Conservation (phyloP, 2,329 filamentous ascomycete genomes). For the Fusarium sp. region DNA sequence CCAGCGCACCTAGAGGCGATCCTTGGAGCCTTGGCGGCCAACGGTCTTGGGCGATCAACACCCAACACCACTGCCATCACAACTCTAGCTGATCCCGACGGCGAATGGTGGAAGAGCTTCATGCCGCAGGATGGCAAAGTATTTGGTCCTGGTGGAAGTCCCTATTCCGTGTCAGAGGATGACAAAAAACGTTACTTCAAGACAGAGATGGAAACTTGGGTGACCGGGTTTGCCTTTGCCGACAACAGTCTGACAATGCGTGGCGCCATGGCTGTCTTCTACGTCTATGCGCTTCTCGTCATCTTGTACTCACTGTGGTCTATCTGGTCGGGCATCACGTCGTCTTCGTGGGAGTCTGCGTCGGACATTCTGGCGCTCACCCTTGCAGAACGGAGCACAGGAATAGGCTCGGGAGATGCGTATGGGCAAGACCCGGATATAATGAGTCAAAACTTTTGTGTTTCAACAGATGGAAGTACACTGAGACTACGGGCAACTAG, state of each 20-base stretch:
- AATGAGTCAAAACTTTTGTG: conserved; percentile 19
- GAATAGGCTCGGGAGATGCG: fast-evolving
- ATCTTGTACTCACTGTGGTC: conserved; percentile 16
- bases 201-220: conserved; percentile 41
- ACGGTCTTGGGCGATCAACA: conserved; percentile 28
- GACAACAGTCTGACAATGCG: conserved; percentile 25
- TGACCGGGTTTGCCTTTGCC: conserved; percentile 39
- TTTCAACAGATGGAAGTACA: background rate
- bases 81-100: conserved; percentile 11
- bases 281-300: conserved; percentile 18
- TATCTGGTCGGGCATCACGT: conserved; percentile 18
- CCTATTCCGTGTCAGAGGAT: conserved; percentile 24
- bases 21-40: conserved; percentile 25
- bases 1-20: conserved; percentile 33
- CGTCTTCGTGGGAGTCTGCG: conserved; percentile 25
- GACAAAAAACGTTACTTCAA: conserved; percentile 16
- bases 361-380: conserved; percentile 21
- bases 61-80: conserved; percentile 25
- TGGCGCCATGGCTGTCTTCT: conserved; percentile 23
- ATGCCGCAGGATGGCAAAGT: conserved; percentile 34
- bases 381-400: background rate
- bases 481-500: background rate
- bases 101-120: conserved; percentile 42
- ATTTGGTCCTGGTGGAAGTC: conserved; percentile 36
- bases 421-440: background rate